Evolutionary conservation across 306 rosid species (phyloP).

Genomic region (Quercus rubra): DNA sequence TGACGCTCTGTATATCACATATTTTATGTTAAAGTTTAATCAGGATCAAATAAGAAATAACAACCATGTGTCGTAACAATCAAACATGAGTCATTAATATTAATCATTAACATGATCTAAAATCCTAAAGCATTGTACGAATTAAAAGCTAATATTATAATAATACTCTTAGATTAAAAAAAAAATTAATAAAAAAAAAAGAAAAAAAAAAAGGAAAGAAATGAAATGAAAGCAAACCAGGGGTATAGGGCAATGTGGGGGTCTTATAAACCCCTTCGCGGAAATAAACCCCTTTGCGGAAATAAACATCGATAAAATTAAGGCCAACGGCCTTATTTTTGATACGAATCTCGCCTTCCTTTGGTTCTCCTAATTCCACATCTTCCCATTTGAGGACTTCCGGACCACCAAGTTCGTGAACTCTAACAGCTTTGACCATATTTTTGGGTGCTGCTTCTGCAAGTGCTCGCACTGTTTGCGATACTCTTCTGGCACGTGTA

Average conservation of each 20-base stretch:
- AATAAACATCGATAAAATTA: constrained; percentile 81
- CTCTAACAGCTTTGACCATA: constrained; percentile 74
- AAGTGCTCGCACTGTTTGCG: constrained; percentile 10
- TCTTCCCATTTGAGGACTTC: constrained; percentile 85
- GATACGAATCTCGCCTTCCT: constrained; percentile 76
- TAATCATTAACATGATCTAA: no score
- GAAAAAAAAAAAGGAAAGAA: background rate
- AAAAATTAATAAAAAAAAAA: no score
- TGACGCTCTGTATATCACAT: no score
- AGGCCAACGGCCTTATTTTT: constrained; percentile 78
- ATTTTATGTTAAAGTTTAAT: no score
- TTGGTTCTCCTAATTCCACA: constrained; percentile 72
- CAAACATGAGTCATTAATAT: no score
- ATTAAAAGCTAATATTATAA: no score
- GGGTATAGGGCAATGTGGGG: constrained; percentile 58
- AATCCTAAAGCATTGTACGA: no score
- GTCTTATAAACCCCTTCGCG: constrained; percentile 78
- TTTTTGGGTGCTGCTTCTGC: constrained; percentile 3
- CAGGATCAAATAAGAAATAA: no score
- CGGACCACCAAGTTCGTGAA: constrained; percentile 76
- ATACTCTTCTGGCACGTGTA: background rate
- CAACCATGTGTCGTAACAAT: no score
- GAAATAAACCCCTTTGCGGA: constrained; percentile 78
- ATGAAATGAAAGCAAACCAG: constrained; percentile 29
- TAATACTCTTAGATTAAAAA: no score